These are phyloP conservation scores for Penicillium lividum DNA, from an alignment of 495 filamentous ascomycete species.

Conservation along the genomic window DNA sequence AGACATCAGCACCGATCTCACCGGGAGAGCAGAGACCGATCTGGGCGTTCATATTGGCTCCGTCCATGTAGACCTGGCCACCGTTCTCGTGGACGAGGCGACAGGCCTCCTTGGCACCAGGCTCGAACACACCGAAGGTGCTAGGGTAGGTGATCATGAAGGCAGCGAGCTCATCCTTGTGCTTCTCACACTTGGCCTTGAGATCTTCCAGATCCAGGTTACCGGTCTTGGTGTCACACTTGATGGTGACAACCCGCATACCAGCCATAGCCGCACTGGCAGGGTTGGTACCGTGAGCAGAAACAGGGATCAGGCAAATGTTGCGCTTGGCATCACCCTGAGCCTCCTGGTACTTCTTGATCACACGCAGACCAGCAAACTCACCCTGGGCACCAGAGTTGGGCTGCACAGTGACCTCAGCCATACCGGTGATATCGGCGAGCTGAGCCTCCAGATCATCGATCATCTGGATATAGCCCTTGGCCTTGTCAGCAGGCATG, in stretches of 20 bases:
- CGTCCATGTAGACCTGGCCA: slow-evolving; percentile 98
- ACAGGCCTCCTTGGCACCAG: slow-evolving; percentile 83
- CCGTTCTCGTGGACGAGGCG: slow-evolving; percentile 84
- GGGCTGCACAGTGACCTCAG: slow-evolving; percentile 86
- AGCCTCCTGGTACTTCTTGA: slow-evolving; percentile 80
- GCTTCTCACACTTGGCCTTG: slow-evolving; percentile 82
- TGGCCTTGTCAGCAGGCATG: slow-evolving; percentile 59
- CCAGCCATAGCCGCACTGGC: slow-evolving; percentile 97
- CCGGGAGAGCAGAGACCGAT: slow-evolving; percentile 96
- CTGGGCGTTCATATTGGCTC: slow-evolving; percentile 98
- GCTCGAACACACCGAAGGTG: slow-evolving; percentile 96
- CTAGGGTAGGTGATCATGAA: slow-evolving; percentile 99
- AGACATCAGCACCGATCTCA: slow-evolving; percentile 96
- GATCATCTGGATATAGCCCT: slow-evolving; percentile 72
- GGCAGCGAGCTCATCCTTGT: slow-evolving; percentile 82
- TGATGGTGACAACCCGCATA: slow-evolving; percentile 93
- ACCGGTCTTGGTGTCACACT: slow-evolving; percentile 84
- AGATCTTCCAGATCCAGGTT: slow-evolving; percentile 90
- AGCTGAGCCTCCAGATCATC: slow-evolving; percentile 74
- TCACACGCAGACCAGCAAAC: slow-evolving; percentile 90
- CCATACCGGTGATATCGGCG: slow-evolving; percentile 85
- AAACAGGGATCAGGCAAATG: slow-evolving; percentile 95
- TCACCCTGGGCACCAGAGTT: slow-evolving; percentile 98
- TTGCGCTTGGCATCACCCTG: slow-evolving; percentile 70
- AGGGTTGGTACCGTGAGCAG: slow-evolving; percentile 96